Percentiles rank a stretch among this genome's conserved stretches.
Evolutionary conservation across 2,329 filamentous ascomycete genomes (phyloP).

Genomic region (Lachnellula cervina): DNA sequence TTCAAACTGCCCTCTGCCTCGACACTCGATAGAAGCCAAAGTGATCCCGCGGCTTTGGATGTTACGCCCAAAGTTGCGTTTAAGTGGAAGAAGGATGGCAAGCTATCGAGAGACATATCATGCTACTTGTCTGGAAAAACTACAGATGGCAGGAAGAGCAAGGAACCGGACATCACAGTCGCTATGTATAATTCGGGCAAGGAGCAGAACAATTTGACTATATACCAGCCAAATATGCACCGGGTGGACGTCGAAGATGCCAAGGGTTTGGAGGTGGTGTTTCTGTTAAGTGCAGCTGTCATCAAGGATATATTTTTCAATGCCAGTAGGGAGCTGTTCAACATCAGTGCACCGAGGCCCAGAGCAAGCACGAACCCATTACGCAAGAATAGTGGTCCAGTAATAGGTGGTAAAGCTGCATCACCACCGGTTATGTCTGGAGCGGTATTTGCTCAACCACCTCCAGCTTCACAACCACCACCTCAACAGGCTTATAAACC

Average conservation of each 20-base stretch:
- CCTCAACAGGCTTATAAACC: conserved; percentile 10
- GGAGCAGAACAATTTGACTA: conserved; percentile 58
- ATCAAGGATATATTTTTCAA: conserved; percentile 62
- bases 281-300: conserved; percentile 59
- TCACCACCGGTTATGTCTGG: conserved; percentile 27
- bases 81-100: conserved; percentile 83
- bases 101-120: conserved; percentile 79
- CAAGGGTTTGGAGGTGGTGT: conserved; percentile 83
- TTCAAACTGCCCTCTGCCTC: conserved; percentile 79
- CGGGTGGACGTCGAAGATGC: conserved; percentile 89
- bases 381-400: conserved; percentile 27
- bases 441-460: conserved; percentile 12
- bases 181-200: conserved; percentile 74
- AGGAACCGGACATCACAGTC: conserved; percentile 94
- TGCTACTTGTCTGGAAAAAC: conserved; percentile 81
- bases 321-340: conserved; percentile 71
- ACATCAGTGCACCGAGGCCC: conserved; percentile 51
- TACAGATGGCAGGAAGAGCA: conserved; percentile 68
- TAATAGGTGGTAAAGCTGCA: conserved; percentile 18
- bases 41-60: conserved; percentile 50
- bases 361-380: conserved; percentile 12
- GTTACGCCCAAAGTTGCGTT: conserved; percentile 73
- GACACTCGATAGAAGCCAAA: conserved; percentile 67
- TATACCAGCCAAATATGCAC: conserved; percentile 90
- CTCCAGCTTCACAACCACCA: conserved; percentile 21